Base-by-base conservation (phyloP, 768 basidiomycete species). In the Mycena vulgaris region DNA sequence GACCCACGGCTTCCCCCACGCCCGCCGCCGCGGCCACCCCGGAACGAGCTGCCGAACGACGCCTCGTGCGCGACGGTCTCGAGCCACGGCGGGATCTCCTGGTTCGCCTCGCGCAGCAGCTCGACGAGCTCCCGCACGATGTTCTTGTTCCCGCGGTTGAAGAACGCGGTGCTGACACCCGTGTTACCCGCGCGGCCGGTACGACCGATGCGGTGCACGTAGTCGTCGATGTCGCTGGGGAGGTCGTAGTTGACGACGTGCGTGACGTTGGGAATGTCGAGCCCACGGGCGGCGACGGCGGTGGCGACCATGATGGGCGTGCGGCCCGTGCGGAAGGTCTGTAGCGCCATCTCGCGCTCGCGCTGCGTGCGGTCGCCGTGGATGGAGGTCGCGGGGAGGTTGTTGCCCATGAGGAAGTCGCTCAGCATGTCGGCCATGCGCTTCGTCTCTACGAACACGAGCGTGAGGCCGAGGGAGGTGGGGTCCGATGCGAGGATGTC, bases 391-490 rank as follows among this genome's bases (percentile, higher is more conserved):
- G 98, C 96, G 31, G 92, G 91, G 71, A 98, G 89, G 76, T 88
- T 83, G 83, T 95, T 92, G 64, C 82, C 78, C 84, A 95, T 90
- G 75, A 99, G 87, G 88, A 97, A 99, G 79, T 98, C 98, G 78
- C 96, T 98, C 16, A 99, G 88, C 91, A 94, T 94, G 76, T 99
- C 98, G 33, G 98, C 98, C 96, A 98, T 99, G 73, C 97, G 90
- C 86, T 99, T 99, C 64, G 98, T 99, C 89, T 99, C 98, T 70
- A 99, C 97, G 81, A 99, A 99, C 76, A 99, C 92, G 59, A 99
- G 91, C 21, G 96, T 96, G 31, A 99, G 86, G 37, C 96, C 96
- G 21, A 86, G 66, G 13, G 25, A 23, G 45, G 84, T 86, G 65
- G 84, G 82, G 73, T 96, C 92, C 37, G 95, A 94, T 48, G 90